These are phyloP conservation scores for Arxiozyma bovina DNA, from an alignment of 1,139 yeast genomes.

Conservation along the genomic window DNA sequence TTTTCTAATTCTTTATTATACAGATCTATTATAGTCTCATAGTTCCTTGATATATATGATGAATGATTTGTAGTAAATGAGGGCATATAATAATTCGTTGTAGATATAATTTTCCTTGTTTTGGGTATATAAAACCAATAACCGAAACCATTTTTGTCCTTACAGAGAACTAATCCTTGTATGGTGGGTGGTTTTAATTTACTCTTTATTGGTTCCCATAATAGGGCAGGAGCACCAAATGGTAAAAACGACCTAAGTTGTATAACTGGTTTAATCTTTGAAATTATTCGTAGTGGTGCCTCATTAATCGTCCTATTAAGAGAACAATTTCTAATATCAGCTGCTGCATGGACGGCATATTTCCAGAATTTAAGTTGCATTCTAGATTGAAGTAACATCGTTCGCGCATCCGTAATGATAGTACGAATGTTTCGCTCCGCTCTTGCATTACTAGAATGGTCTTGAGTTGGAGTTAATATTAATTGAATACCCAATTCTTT, in stretches of 20 bases:
- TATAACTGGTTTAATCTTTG: neutral
- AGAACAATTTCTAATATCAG: conserved; percentile 3
- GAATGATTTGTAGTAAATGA: neutral
- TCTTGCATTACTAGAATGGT: conserved; percentile 5
- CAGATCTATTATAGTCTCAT: neutral
- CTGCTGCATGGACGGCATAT: conserved; percentile 5
- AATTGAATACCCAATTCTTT: conserved; percentile 1
- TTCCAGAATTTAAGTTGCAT: conserved; percentile 4
- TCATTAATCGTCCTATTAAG: neutral
- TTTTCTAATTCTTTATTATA: neutral
- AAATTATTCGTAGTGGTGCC: conserved; percentile 1
- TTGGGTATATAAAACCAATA: conserved; percentile 4
- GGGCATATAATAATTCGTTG: neutral
- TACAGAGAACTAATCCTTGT: neutral
- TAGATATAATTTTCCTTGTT: conserved; percentile 1
- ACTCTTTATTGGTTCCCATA: neutral
- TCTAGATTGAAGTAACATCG: conserved; percentile 1
- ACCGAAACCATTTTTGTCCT: conserved; percentile 1
- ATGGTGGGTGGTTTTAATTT: neutral
- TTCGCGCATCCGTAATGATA: conserved; percentile 2
- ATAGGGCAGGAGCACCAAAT: conserved; percentile 2
- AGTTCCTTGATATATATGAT: neutral
- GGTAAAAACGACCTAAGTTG: conserved; percentile 2
- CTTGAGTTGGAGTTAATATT: conserved; percentile 1
- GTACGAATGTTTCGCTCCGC: conserved; percentile 5